phyloP scores from a whole-genome alignment of 176 grass and related monocot genomes.

The Zizania latifolia region DNA sequence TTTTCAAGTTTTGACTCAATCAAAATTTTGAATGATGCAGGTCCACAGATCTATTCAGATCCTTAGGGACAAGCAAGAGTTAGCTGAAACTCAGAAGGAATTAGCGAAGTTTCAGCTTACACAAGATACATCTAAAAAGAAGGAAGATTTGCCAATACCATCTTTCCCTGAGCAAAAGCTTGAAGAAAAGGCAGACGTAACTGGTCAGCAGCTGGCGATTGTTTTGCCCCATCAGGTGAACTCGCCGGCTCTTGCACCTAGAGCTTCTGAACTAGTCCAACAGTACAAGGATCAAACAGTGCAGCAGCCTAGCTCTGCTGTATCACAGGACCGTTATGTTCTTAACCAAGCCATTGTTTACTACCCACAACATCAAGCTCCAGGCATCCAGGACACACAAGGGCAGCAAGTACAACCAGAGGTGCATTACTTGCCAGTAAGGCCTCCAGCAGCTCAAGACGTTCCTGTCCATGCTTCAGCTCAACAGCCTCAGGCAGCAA shows the following conservation, averaged over 20 bases:
- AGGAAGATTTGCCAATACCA: conserved; percentile 38
- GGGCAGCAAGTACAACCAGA: conserved; percentile 45
- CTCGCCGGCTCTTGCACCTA: conserved; percentile 29
- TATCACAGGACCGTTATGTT: conserved; percentile 48
- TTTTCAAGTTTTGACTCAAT: conserved; percentile 11
- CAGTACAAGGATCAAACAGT: conserved; percentile 48
- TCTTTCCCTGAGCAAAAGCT: conserved; percentile 43
- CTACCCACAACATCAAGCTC: conserved; percentile 49
- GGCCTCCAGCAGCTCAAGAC: conserved; percentile 49
- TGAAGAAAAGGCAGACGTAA: conserved; percentile 53
- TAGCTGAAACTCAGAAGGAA: conserved; percentile 86
- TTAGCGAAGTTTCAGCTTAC: conserved; percentile 76
- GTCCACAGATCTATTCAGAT: conserved; percentile 89
- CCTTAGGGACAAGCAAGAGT: conserved; percentile 90
- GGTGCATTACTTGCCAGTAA: conserved; percentile 46
- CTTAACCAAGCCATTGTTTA: conserved; percentile 55
- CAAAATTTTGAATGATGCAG: conserved; percentile 37
- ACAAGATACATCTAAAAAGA: conserved; percentile 70
- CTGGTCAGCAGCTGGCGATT: conserved; percentile 69
- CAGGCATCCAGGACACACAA: conserved; percentile 38
- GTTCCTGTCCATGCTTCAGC: conserved; percentile 42
- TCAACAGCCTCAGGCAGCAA: conserved; percentile 34
- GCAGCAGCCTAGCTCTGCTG: conserved; percentile 38
- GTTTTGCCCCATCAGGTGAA: conserved; percentile 68
- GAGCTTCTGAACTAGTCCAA: conserved; percentile 44